Conservation (phyloP, 345 rosid genomes). For the Gossypium herbaceum region DNA sequence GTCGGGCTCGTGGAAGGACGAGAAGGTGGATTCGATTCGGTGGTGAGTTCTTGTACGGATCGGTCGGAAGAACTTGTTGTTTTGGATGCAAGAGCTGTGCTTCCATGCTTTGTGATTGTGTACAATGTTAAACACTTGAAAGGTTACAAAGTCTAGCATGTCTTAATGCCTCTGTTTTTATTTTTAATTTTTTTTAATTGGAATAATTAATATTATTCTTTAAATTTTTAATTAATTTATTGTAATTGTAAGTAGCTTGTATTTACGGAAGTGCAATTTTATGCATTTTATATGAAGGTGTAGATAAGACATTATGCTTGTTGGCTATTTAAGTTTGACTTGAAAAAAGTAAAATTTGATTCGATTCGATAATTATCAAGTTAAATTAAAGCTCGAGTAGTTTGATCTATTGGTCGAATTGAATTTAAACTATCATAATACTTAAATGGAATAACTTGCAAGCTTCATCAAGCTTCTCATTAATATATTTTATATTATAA, state of each 20-base stretch:
- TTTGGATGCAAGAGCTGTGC: conserved; percentile 7
- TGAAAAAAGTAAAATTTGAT: too few species aligned
- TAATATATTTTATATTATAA: too few species aligned
- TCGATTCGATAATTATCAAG: too few species aligned
- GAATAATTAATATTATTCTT: neutral
- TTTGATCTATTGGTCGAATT: too few species aligned
- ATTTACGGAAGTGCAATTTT: neutral
- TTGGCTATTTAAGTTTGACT: too few species aligned
- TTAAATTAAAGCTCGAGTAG: too few species aligned
- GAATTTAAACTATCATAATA: too few species aligned
- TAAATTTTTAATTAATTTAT: neutral
- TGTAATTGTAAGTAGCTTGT: neutral
- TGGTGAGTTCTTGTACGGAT: neutral
- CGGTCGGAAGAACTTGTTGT: conserved; percentile 6
- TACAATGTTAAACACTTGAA: neutral
- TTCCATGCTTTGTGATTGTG: conserved; percentile 1
- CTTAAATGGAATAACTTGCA: too few species aligned
- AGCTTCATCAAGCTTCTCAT: too few species aligned
- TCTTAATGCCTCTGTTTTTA: neutral
- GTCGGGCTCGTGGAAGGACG: conserved; percentile 3
- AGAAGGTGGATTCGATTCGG: conserved; percentile 9
- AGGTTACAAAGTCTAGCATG: neutral
- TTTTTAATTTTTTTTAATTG: neutral
- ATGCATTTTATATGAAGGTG: too few species aligned
- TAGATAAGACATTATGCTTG: too few species aligned